Evolutionary conservation across 345 rosid genomes (phyloP).

Genomic region (Camelina neglecta): DNA sequence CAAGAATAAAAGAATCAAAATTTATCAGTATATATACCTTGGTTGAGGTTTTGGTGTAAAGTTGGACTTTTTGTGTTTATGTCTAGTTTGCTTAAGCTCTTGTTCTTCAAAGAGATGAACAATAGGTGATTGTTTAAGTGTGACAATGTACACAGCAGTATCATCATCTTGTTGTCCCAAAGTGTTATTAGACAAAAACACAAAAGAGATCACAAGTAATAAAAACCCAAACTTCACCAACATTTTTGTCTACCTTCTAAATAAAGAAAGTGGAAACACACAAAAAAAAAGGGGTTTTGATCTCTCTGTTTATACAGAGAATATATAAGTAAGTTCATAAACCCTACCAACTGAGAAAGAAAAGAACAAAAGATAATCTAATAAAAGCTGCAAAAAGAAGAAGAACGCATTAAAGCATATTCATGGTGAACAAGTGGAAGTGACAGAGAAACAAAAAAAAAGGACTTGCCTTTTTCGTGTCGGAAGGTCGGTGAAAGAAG

Average conservation of each 20-base stretch:
- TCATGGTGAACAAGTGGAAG: slow-evolving; percentile 44
- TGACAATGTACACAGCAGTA: slow-evolving; percentile 81
- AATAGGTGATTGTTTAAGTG: slow-evolving; percentile 68
- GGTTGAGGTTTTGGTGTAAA: slow-evolving; percentile 43
- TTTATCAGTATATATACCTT: slow-evolving; percentile 45
- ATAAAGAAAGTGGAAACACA: slow-evolving; percentile 3
- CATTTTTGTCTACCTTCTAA: slow-evolving; percentile 40
- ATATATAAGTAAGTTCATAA: slow-evolving; percentile 18
- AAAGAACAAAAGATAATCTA: slow-evolving; percentile 20
- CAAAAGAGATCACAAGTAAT: slow-evolving; percentile 45
- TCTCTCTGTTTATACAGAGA: slow-evolving; percentile 26
- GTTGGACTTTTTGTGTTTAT: slow-evolving; percentile 39
- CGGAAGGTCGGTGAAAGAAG: slow-evolving; percentile 45
- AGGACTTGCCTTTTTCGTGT: slow-evolving; percentile 44
- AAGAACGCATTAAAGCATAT: slow-evolving; percentile 37
- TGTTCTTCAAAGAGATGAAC: slow-evolving; percentile 52
- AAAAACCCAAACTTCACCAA: slow-evolving; percentile 45
- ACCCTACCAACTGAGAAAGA: slow-evolving; percentile 25
- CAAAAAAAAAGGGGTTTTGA: neutral
- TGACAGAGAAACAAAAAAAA: slow-evolving; percentile 26
- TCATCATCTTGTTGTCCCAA: slow-evolving; percentile 46
- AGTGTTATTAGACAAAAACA: slow-evolving; percentile 38
- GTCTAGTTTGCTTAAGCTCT: slow-evolving; percentile 46
- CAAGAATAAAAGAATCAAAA: slow-evolving; percentile 10
- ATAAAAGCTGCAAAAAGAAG: slow-evolving; percentile 36